phyloP scores from a whole-genome alignment of 2,329 filamentous ascomycete genomes.

The Orbilia blumenaviensis region DNA sequence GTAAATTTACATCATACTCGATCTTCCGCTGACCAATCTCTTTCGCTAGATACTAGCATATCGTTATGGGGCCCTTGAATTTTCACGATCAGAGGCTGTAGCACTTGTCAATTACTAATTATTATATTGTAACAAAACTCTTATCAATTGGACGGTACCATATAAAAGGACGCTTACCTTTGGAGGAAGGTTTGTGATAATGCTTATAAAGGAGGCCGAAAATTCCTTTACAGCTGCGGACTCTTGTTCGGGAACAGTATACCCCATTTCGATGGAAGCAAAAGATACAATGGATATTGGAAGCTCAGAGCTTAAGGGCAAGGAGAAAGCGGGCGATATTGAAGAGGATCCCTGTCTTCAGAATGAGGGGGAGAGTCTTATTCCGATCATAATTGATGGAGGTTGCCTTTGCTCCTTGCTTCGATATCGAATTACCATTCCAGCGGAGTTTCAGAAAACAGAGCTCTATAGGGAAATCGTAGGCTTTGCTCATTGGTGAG shows the following conservation, averaged over 20 bases:
- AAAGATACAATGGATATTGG: not conserved
- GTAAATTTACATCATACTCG: not conserved
- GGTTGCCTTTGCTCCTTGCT: conserved; percentile 40
- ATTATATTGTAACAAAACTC: not conserved
- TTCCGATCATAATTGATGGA: conserved; percentile 40
- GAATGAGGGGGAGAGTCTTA: not conserved
- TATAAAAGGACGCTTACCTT: conserved; percentile 19
- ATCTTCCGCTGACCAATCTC: not conserved
- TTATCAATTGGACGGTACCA: not conserved
- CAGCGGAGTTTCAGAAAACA: conserved; percentile 35
- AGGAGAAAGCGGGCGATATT: not conserved
- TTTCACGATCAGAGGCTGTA: conserved; percentile 6
- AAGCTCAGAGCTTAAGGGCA: not conserved
- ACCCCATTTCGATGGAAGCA: not conserved
- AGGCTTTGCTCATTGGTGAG: conserved; percentile 48
- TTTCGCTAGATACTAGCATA: not conserved
- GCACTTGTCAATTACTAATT: conserved; percentile 11
- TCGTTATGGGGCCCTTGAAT: conserved; percentile 33
- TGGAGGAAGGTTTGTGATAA: conserved; percentile 12
- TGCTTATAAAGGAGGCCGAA: conserved; percentile 28
- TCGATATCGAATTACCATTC: conserved; percentile 32
- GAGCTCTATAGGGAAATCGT: conserved; percentile 41
- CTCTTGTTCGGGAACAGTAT: not conserved
- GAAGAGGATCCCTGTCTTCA: not conserved
- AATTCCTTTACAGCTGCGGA: conserved; percentile 12